Conservation (phyloP, 2,329 filamentous ascomycete genomes). For the Calonectria henricotiae region DNA sequence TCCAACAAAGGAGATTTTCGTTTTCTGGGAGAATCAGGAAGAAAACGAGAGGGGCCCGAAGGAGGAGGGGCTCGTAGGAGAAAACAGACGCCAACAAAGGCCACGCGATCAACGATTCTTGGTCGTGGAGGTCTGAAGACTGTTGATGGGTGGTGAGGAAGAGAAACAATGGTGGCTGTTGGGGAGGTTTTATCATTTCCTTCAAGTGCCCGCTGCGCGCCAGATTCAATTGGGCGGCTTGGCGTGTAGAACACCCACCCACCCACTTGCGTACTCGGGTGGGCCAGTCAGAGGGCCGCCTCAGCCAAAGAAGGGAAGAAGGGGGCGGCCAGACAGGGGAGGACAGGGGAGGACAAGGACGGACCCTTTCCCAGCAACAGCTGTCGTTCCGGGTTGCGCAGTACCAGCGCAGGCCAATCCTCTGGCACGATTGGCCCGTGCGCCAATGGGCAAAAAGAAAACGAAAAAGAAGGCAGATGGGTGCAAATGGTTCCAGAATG, state of each 20-base stretch:
- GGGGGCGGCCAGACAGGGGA: constrained; percentile 30
- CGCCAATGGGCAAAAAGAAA: constrained; percentile 34
- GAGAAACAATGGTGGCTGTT: constrained; percentile 50
- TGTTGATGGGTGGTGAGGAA: constrained; percentile 47
- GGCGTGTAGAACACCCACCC: constrained; percentile 33
- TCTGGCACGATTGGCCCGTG: constrained; percentile 34
- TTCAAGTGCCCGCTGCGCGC: constrained; percentile 42
- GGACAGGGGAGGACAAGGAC: constrained; percentile 23
- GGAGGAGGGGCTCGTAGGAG: constrained; percentile 25
- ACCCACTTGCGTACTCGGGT: constrained; percentile 23
- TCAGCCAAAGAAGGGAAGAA: constrained; percentile 35
- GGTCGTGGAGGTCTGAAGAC: constrained; percentile 45
- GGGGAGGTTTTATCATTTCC: constrained; percentile 56
- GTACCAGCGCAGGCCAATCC: constrained; percentile 13
- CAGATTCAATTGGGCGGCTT: constrained; percentile 42
- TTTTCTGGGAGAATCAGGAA: constrained; percentile 24
- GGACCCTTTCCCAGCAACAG: constrained; percentile 20
- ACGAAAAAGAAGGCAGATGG: constrained; percentile 41
- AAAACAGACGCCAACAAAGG: constrained; percentile 42
- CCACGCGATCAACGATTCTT: constrained; percentile 44
- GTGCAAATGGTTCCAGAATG: constrained; percentile 56
- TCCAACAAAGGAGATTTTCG: constrained; percentile 33
- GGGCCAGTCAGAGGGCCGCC: constrained; percentile 27
- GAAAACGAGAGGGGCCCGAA: constrained; percentile 30
- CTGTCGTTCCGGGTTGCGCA: constrained; percentile 10